These are phyloP conservation scores for Dipodascus geniculatus DNA, from an alignment of 805 yeast species.

Conservation along the genomic window DNA sequence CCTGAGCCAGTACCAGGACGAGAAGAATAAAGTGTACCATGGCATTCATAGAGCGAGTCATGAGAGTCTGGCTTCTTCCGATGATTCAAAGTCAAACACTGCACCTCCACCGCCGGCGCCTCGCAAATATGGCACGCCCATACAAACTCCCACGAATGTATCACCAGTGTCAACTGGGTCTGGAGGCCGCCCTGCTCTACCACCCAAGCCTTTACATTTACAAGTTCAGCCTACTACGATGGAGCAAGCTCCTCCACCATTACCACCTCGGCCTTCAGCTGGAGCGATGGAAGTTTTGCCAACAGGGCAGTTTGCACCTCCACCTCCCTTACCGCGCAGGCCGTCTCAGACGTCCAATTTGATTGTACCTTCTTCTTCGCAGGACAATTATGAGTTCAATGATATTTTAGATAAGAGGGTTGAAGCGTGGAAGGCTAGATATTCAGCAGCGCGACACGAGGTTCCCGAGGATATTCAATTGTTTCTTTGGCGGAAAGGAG, in stretches of 20 bases:
- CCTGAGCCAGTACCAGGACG: conserved; percentile 17
- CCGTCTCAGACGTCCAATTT: conserved; percentile 5
- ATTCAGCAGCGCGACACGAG: conserved; percentile 30
- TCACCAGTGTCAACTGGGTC: conserved; percentile 9
- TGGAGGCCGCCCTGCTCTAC: conserved; percentile 4
- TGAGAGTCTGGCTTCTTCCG: too few relatives aligned
- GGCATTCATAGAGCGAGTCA: conserved; percentile 6
- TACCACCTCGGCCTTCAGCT: conserved; percentile 10
- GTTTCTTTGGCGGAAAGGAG: conserved; percentile 34
- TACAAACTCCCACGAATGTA: conserved; percentile 15
- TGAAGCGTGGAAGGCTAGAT: conserved; percentile 46
- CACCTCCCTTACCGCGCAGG: conserved; percentile 1
- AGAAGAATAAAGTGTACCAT: conserved; percentile 12
- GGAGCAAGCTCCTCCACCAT: conserved; percentile 9
- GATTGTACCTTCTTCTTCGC: conserved; percentile 15
- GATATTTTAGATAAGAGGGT: conserved; percentile 34
- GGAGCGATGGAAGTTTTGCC: conserved; percentile 10
- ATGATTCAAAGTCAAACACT: background rate
- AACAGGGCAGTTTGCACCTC: conserved; percentile 3
- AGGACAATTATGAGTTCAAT: conserved; percentile 19
- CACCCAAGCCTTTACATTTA: conserved; percentile 13
- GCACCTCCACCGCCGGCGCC: conserved; percentile 9
- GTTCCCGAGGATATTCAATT: conserved; percentile 32
- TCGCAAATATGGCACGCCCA: background rate
- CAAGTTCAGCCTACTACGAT: too few relatives aligned